Evolutionary conservation across 108 stramenopile species (phyloP), one percentile per base, ranked within the genome.

Genomic region (Cafeteria roenbergensis): DNA sequence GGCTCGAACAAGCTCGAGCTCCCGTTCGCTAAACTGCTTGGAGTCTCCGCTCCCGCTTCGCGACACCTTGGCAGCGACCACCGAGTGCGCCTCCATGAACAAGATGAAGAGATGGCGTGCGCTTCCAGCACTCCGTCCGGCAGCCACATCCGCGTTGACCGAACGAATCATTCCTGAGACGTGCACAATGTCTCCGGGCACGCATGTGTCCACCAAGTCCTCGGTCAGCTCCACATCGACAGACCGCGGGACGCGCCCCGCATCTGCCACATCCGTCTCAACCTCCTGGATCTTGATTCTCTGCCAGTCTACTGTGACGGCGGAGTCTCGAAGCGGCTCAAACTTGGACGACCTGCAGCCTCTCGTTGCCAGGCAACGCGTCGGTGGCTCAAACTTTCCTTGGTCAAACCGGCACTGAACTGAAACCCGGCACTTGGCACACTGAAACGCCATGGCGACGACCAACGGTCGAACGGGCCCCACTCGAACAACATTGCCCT

Each of bases 181-280:
- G 55, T 81, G 66, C n/a, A 96, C 86, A 0, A 84, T 85, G 79
- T 96, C 94, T 26, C 94, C 94, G 17, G 94, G 89, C 52, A 90
- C 87, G 73, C 90, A 90, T 38, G 70, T 60, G 78, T 94, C 92
- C n/a, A 96, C 92, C 30, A 96, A 71, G 63, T 92, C 90, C 51
- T 57, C 77, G 3, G 72, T 51, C 0, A 92, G 68, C 65, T 93
- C 90, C 59, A 95, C 87, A 63, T 87, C 84, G 54, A 93, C 75
- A 59, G 87, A 86, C 51, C 90, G 84, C 0, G 88, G 91, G 3
- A 88, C 84, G 20, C 59, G 34, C 24, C 59, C 59, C 1, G 59
- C 20, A n/a, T 61, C 59, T 29, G 36, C 24, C 1, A 32, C 22
- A 22, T 61, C 59, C 2, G 2, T 22, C 24, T 61, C 59, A 8